Conservation (phyloP, 2,329 filamentous ascomycete species). For the Zymoseptoria tritici region DNA sequence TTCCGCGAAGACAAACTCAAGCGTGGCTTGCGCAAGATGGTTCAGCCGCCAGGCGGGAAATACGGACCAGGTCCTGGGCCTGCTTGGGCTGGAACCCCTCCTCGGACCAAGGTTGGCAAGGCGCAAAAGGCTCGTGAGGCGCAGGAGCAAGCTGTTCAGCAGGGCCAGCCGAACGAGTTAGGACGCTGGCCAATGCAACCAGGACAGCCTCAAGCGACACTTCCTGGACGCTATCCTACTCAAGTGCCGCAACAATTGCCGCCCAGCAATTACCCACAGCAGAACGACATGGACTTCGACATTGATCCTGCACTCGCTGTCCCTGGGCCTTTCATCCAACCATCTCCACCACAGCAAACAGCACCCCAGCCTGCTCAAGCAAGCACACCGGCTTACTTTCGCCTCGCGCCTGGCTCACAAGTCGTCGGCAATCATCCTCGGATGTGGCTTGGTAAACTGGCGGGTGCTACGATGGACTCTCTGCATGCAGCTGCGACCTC, state of each 20-base stretch:
- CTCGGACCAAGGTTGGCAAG: constrained; percentile 8
- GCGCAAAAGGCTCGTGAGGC: constrained; percentile 3
- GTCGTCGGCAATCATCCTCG: constrained; percentile 41
- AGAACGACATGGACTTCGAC: constrained; percentile 11
- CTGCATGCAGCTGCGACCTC: constrained; percentile 54
- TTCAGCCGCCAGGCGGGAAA: constrained; percentile 6
- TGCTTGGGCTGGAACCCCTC: constrained; percentile 21
- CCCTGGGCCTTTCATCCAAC: constrained; percentile 12
- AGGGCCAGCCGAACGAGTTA: neutral
- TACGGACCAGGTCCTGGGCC: constrained; percentile 38
- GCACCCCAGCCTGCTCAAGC: constrained; percentile 3
- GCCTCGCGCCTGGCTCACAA: constrained; percentile 58
- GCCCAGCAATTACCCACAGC: neutral
- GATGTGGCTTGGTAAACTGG: constrained; percentile 61
- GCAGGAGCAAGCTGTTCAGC: constrained; percentile 1
- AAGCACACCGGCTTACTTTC: constrained; percentile 56
- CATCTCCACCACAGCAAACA: constrained; percentile 24
- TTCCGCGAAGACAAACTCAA: constrained; percentile 60
- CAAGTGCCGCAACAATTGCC: neutral
- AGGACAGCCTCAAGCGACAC: neutral
- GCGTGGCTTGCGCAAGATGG: constrained; percentile 10
- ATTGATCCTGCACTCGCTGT: constrained; percentile 17
- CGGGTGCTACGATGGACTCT: constrained; percentile 51
- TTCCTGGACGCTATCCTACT: neutral
- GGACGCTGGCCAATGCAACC: constrained; percentile 12